These are phyloP conservation scores for Moelleriella libera DNA, from an alignment of 2,329 filamentous ascomycete species.

Conservation along the genomic window DNA sequence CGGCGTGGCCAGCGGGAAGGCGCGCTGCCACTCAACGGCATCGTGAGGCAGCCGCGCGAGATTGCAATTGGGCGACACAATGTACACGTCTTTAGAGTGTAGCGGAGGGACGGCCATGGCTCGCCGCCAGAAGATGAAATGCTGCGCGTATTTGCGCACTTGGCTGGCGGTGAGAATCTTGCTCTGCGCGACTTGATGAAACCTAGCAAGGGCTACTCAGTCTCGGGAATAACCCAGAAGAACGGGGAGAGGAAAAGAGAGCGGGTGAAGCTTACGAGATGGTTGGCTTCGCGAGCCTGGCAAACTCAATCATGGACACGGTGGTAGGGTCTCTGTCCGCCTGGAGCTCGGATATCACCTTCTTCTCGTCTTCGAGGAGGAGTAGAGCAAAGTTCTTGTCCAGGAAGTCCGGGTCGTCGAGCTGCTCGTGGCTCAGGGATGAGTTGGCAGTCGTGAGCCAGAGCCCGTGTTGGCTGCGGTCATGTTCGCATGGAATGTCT, in stretches of 20 bases:
- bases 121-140: slow-evolving; percentile 91
- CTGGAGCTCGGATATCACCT: slow-evolving; percentile 60
- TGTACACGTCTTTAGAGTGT: slow-evolving; percentile 79
- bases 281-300: slow-evolving; percentile 57
- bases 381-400: slow-evolving; percentile 81
- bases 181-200: slow-evolving; percentile 55
- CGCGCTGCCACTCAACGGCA: slow-evolving; percentile 55
- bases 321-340: slow-evolving; percentile 64
- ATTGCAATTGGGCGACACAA: slow-evolving; percentile 82
- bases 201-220: slow-evolving; percentile 17
- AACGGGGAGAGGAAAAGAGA: too few relatives aligned
- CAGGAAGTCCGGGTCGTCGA: slow-evolving; percentile 52
- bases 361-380: slow-evolving; percentile 68
- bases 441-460: slow-evolving; percentile 82
- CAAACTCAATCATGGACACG: slow-evolving; percentile 66
- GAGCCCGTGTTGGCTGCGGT: slow-evolving; percentile 57
- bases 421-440: slow-evolving; percentile 52
- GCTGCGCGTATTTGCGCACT: slow-evolving; percentile 76
- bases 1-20: slow-evolving; percentile 72
- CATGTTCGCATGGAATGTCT: slow-evolving; percentile 55
- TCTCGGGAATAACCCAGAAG: neutral
- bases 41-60: slow-evolving; percentile 56
- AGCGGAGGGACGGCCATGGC: slow-evolving; percentile 85
- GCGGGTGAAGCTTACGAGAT: slow-evolving; percentile 32
- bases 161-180: slow-evolving; percentile 64